Conservation (phyloP, 1,284 basidiomycete species). For the Tylopilus orsonianus region DNA sequence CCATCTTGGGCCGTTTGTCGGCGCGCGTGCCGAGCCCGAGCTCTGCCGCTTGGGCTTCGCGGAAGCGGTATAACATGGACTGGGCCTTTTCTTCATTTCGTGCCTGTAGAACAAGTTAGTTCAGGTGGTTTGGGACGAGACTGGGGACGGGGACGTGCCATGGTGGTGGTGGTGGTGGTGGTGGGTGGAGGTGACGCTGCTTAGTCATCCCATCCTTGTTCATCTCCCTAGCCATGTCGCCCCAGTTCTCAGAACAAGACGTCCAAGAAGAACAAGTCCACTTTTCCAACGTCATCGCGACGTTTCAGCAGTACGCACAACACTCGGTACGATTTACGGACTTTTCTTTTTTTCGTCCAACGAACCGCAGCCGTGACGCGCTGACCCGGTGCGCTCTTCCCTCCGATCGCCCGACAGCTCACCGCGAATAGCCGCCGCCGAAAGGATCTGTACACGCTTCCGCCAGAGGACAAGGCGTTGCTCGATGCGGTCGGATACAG, state of each 20-base stretch:
- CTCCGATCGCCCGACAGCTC: slow-evolving; percentile 44
- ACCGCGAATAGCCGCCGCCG: slow-evolving; percentile 72
- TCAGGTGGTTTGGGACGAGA: no score
- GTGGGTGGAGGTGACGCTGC: slow-evolving; percentile 8
- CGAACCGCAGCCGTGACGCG: no score
- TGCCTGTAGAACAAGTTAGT: slow-evolving; percentile 65
- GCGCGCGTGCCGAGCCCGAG: slow-evolving; percentile 83
- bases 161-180: slow-evolving; percentile 7
- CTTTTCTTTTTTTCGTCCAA: no score
- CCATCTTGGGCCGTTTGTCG: slow-evolving; percentile 87
- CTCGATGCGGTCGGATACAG: slow-evolving; percentile 65
- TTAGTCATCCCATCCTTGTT: no score
- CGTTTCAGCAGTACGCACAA: slow-evolving; percentile 64
- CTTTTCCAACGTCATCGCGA: slow-evolving; percentile 66
- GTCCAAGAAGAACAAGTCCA: slow-evolving; percentile 57
- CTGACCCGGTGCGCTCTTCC: neutral
- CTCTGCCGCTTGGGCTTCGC: slow-evolving; percentile 94
- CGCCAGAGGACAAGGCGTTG: slow-evolving; percentile 58
- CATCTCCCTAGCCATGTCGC: no score
- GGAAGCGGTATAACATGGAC: slow-evolving; percentile 98
- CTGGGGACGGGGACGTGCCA: slow-evolving; percentile 13
- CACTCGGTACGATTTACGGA: slow-evolving; percentile 55
- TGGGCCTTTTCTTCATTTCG: slow-evolving; percentile 98
- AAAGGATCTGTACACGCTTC: slow-evolving; percentile 67
- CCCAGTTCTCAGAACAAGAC: slow-evolving; percentile 36